Percentiles rank a stretch among this genome's conserved stretches.
These are phyloP conservation scores for Seiridium cupressi DNA, from an alignment of 2,329 filamentous ascomycete species.

Conservation along the genomic window DNA sequence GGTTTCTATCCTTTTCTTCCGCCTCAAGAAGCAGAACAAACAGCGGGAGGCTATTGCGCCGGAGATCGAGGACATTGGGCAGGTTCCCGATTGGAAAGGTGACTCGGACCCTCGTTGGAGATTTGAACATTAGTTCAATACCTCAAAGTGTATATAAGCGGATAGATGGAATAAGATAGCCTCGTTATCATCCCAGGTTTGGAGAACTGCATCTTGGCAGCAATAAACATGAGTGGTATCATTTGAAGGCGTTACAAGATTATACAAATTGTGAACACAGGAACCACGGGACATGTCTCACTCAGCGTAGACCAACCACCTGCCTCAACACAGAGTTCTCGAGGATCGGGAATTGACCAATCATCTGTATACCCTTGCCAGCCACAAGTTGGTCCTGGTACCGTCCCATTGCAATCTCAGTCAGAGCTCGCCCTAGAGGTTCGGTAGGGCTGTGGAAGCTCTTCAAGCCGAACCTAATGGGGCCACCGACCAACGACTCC, in stretches of 20 bases:
- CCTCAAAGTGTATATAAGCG: background rate
- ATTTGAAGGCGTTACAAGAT: background rate
- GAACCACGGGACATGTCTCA: background rate
- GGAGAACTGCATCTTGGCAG: background rate
- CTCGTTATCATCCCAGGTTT: background rate
- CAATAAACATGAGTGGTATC: background rate
- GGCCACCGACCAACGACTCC: background rate
- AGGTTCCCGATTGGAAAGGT: slow-evolving; percentile 54
- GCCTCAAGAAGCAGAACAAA: slow-evolving; percentile 58
- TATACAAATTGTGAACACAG: background rate
- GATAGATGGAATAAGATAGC: background rate
- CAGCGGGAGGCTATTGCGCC: slow-evolving; percentile 41
- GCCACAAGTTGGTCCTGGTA: slow-evolving; percentile 22
- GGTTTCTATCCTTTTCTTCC: slow-evolving; percentile 47
- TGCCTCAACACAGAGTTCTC: slow-evolving; percentile 26
- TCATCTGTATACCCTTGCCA: slow-evolving; percentile 20
- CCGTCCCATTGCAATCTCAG: slow-evolving; percentile 43
- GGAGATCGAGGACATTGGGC: slow-evolving; percentile 47
- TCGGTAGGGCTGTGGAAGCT: slow-evolving; percentile 39
- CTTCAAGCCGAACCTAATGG: slow-evolving; percentile 6
- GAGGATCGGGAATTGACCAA: slow-evolving; percentile 27
- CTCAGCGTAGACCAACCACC: slow-evolving; percentile 14
- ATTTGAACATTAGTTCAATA: slow-evolving; percentile 51
- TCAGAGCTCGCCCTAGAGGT: slow-evolving; percentile 40
- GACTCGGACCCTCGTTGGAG: slow-evolving; percentile 65